Base-by-base conservation (phyloP, 306 rosid genomes). In the Quillaja saponaria region DNA sequence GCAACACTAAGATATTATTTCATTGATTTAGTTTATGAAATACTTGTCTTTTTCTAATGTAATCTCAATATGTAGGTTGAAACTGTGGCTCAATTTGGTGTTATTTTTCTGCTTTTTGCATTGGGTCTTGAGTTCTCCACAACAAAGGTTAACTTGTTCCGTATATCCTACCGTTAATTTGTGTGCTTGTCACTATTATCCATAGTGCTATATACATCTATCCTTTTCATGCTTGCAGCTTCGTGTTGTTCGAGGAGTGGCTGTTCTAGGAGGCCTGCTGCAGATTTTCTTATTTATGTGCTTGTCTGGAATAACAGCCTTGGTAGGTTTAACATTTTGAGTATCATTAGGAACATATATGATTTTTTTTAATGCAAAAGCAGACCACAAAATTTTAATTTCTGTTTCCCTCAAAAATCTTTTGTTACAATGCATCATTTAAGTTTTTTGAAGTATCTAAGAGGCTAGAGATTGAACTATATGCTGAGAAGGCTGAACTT, bases 31-130 rank as follows among this genome's bases (percentile, higher is more conserved):
- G 4, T 25, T 25, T 25, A 25, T 25, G 31, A 25, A 25, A 25
- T 4, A 25, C 31, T 4, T 4, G 3, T 25, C 31, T 25, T 4
- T 1, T 25, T 25, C 31, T 25, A 25, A 25, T 25, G 56, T 49
- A 49, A 60, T 55, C 48, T 64, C 49, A 25, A 34, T 64, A 49
- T 71, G 81, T 73, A 92, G 99, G 99, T 92, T 58, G 99, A 92
- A 78, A 92, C 99, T 12, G 94, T 92, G 64, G 99, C 99, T 80
- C 99, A 92, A 79, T 92, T 92, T 85, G 99, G 99, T 69, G 99
- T 92, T 33, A 87, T 92, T 59, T 92, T 92, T 77, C 84, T 92
- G 82, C 96, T 89, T 69, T 89, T 92, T 81, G 99, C 96, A 39
- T 61, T 92, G 77, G 99, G 96, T 61, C 66, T 92, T 76, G 99